A percentile compares a stretch with the other conserved stretches of the same genome.
Conservation (phyloP, 2,329 filamentous ascomycete species). For the Alternaria triticimaculans region DNA sequence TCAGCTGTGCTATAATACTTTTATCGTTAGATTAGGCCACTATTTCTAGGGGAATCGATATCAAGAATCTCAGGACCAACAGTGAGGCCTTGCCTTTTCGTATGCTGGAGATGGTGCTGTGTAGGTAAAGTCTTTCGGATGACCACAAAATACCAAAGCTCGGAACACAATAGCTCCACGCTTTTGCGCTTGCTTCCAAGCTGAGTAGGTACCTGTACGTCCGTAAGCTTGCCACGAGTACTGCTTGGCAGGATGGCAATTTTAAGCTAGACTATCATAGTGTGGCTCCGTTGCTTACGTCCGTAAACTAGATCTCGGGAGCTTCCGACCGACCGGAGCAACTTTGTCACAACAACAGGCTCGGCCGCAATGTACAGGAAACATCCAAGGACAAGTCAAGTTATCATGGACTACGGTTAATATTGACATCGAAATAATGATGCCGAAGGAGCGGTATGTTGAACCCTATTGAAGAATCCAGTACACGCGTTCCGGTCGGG, state of each 20-base stretch:
- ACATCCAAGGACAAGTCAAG: neutral
- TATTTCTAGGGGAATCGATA: too few relatives aligned
- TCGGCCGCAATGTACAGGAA: neutral
- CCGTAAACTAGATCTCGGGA: neutral
- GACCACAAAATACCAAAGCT: neutral
- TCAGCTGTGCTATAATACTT: too few relatives aligned
- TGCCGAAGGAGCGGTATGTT: neutral
- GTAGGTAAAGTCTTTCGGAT: neutral
- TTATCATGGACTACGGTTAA: fast-evolving
- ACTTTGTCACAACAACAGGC: neutral
- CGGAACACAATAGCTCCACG: neutral
- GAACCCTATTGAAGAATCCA: neutral
- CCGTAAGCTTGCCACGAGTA: neutral
- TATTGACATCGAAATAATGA: neutral
- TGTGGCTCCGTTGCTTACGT: neutral
- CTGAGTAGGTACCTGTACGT: neutral
- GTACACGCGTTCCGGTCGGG: fast-evolving
- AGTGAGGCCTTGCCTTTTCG: too few relatives aligned
- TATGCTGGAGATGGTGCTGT: too few relatives aligned
- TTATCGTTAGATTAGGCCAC: too few relatives aligned
- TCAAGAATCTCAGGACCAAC: too few relatives aligned
- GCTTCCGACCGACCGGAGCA: neutral
- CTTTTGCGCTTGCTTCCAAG: too few relatives aligned
- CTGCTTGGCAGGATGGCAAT: neutral
- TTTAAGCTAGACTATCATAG: neutral